phyloP scores from a whole-genome alignment of 2,329 filamentous ascomycete species.

The Claviceps sp. region DNA sequence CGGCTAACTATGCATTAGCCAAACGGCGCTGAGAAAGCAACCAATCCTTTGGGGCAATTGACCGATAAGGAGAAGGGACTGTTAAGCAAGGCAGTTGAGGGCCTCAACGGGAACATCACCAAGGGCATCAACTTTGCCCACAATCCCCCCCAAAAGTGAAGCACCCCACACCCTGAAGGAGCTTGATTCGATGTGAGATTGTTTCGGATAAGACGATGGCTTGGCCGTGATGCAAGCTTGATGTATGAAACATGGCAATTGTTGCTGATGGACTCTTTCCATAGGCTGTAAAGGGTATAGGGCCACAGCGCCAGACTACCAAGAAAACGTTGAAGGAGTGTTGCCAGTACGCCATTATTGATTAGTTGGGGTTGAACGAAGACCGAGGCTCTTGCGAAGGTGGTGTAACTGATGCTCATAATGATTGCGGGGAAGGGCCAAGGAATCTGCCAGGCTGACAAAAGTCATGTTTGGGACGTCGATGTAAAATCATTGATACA shows the following conservation, averaged over 20 bases:
- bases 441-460: not conserved
- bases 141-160: constrained; percentile 81
- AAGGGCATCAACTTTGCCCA: constrained; percentile 87
- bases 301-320: constrained; percentile 9
- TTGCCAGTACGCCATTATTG: not conserved
- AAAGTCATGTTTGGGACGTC: not conserved
- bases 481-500: not conserved
- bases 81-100: constrained; percentile 59
- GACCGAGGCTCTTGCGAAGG: too few species aligned
- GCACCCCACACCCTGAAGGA: constrained; percentile 17
- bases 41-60: constrained; percentile 63
- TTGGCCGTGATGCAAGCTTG: constrained; percentile 23
- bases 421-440: not conserved
- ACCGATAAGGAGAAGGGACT: constrained; percentile 84
- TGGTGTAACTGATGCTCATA: not conserved
- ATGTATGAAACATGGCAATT: constrained; percentile 20
- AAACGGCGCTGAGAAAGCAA: constrained; percentile 73
- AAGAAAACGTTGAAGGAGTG: not conserved
- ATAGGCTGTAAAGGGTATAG: constrained; percentile 25
- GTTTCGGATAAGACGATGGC: constrained; percentile 17
- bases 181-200: constrained; percentile 15
- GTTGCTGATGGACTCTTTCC: constrained; percentile 24
- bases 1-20: constrained; percentile 37
- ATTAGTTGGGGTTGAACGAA: not conserved
- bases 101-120: constrained; percentile 81